A percentile compares a stretch with the other conserved stretches of the same genome.
These are phyloP conservation scores for Cylindrotheca closterium DNA, from an alignment of 108 stramenopile species.

Conservation along the genomic window DNA sequence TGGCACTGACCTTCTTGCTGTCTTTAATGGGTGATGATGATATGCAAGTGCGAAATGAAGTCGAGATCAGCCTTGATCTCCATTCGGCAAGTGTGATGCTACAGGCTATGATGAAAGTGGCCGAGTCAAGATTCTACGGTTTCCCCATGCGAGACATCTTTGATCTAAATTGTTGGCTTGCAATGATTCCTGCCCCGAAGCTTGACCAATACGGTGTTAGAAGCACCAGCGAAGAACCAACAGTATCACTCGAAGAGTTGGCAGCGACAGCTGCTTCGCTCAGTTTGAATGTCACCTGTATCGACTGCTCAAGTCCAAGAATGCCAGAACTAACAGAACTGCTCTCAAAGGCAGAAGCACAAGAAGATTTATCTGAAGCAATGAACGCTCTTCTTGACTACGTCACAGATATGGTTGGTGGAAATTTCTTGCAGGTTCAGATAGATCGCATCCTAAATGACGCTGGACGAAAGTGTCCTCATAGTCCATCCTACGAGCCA, in stretches of 20 bases:
- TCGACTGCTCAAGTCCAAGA: slow-evolving; percentile 61
- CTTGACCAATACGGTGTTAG: slow-evolving; percentile 59
- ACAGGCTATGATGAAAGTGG: slow-evolving; percentile 46
- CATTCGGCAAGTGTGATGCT: slow-evolving; percentile 31
- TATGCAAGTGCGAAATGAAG: slow-evolving; percentile 20
- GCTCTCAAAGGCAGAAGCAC: slow-evolving; percentile 39
- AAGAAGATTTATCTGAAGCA: slow-evolving; percentile 49
- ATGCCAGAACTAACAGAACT: slow-evolving; percentile 48
- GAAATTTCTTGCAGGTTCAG: slow-evolving; percentile 52
- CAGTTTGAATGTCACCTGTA: slow-evolving; percentile 56
- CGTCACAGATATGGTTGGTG: slow-evolving; percentile 36
- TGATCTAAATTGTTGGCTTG: slow-evolving; percentile 81
- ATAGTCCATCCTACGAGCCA: slow-evolving; percentile 46
- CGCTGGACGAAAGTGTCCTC: slow-evolving; percentile 60
- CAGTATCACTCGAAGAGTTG: slow-evolving; percentile 43
- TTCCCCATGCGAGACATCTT: slow-evolving; percentile 66
- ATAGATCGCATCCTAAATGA: slow-evolving; percentile 65
- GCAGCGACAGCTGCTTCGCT: slow-evolving; percentile 44
- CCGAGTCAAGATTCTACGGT: slow-evolving; percentile 42
- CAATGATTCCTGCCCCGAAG: slow-evolving; percentile 60
- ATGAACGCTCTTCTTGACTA: slow-evolving; percentile 55
- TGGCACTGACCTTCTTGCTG: slow-evolving; percentile 34
- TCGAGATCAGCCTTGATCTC: slow-evolving; percentile 20
- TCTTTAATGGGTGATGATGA: slow-evolving; percentile 49
- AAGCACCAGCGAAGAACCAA: slow-evolving; percentile 28